These are phyloP conservation scores for Xerocomus tenax DNA, from an alignment of 1,284 basidiomycete genomes.

Conservation along the genomic window DNA sequence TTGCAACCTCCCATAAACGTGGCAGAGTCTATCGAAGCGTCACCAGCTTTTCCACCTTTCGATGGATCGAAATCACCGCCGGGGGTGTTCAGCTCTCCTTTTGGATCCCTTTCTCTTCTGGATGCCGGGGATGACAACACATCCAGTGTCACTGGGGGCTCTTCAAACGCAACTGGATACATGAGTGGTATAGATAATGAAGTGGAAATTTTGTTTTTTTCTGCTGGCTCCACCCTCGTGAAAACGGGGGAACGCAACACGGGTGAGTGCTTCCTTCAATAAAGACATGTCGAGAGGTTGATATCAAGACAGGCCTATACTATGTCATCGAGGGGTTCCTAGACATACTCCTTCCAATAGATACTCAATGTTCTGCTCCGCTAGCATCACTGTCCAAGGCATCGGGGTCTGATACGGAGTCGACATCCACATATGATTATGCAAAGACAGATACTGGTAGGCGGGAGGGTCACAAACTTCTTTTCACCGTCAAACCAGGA, in stretches of 20 bases:
- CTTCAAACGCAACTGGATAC: constrained; percentile 51
- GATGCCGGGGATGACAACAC: constrained; percentile 58
- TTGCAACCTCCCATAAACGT: constrained; percentile 74
- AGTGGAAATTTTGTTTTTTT: constrained; percentile 91
- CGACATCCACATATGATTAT: constrained; percentile 18
- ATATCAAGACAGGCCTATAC: constrained; percentile 62
- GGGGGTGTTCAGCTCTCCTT: constrained; percentile 63
- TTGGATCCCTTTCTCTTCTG: constrained; percentile 77
- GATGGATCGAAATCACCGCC: constrained; percentile 40
- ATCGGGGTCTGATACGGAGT: constrained; percentile 21
- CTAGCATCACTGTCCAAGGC: constrained; percentile 20
- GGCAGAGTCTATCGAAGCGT: constrained; percentile 55
- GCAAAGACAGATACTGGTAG: constrained; percentile 12
- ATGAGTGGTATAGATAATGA: constrained; percentile 85
- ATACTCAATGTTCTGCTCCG: constrained; percentile 31
- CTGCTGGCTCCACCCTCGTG: constrained; percentile 78
- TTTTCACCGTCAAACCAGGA: constrained; percentile 95
- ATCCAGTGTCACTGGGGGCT: constrained; percentile 59
- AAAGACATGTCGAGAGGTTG: neutral
- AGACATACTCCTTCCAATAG: constrained; percentile 73
- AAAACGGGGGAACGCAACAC: constrained; percentile 87
- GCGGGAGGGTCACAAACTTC: constrained; percentile 44
- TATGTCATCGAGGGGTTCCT: constrained; percentile 98
- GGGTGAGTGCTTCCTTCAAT: constrained; percentile 36
- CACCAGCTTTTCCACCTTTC: constrained; percentile 52